Evolutionary conservation across 1,284 basidiomycete genomes (phyloP), one percentile per base, ranked within the genome.

Genomic region (Clitocybe nebularis): DNA sequence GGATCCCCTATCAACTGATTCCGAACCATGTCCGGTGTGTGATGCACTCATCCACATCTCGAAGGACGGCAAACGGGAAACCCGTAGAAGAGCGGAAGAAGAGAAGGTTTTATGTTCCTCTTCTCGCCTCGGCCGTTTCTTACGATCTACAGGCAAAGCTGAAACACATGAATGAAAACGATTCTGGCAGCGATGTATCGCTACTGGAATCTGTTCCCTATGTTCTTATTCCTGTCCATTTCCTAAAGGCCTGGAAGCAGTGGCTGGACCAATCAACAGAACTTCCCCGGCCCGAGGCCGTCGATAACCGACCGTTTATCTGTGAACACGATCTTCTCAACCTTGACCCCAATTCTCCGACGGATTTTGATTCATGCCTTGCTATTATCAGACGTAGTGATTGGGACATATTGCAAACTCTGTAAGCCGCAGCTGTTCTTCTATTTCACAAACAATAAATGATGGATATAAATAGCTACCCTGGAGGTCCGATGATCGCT

Each of bases 271-370:
- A 72, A 41, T 85, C 87, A 11, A 64, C 68, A 8, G 74, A 78
- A 41, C 53, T 67, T 42, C 49, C 63, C 21, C 76, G 84, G 29
- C 87, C 88, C 1, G 69, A 71, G n/a, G 44, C 40, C 5, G 58
- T 89, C 36, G 79, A 88, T 55, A 89, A 81, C 49, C 63, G 67
- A 5, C 51, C 58, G 6, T 80, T 85, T 51, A 53, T 89, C 30
- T 91, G 88, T 62, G 65, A 77, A 44, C 89, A 91, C 57, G 68
- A 66, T 3, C 57, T 70, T 47, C 69, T 91, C n/a, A 58, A 66
- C 7, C 66, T 89, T 32, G 86, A 91, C 58, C 79, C 84, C 1
- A 83, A 81, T 50, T 63, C 63, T 36, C 55, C 69, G 1, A 66
- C 66, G 16, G 84, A 89, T 51, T 56, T 80, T 41, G 75, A 80